Base-by-base conservation (phyloP, 306 rosid genomes). In the Lagenaria siceraria region DNA sequence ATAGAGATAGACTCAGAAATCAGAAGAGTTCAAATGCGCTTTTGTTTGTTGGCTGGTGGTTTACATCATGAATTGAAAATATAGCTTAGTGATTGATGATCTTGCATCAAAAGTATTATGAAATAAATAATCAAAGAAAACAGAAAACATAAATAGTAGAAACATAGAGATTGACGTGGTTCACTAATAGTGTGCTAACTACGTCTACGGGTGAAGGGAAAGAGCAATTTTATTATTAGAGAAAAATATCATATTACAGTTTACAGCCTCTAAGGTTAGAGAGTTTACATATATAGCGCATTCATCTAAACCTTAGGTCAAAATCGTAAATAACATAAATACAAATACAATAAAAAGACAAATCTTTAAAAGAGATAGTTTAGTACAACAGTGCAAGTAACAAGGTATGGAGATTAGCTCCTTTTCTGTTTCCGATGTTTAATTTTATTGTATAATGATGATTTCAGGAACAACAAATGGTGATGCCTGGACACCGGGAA, bases 381-480 rank as follows among this genome's bases (percentile, higher is more conserved):
- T 60, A 60, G 9, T 60, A 5, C 21, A 33, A 33, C 52, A 2
- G 9, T 13, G 1, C 5, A 33, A 33, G 15, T 35, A 64, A 64
- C 48, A 64, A 64, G 15, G 8, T 35, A 0, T 8, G 27, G 21
- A 35, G 48, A 35, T 64, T 19, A 10, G 29, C 25, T 10, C 6
- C 4, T 19, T n/a, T 38, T 8, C 4, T 59, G 4, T 64, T 63
- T 33, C 1, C 42, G 10, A 64, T 63, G 42, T 66, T 19, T 21
- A 38, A 19, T 38, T 36, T 3, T n/a, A 19, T n/a, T 66, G 52
- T 66, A 19, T 66, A 66, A 29, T 38, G 56, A 53, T 55, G 76
- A 43, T 66, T 64, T 14, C 92, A 93, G 98, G 98, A 93, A 78
- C 98, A 93, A 91, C 97, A 89, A 89, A 93, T 93, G 97, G 97